Percentiles rank a stretch among this genome's conserved stretches.
phyloP scores from a whole-genome alignment of 495 filamentous ascomycete genomes.

The Penicillium argentinense region DNA sequence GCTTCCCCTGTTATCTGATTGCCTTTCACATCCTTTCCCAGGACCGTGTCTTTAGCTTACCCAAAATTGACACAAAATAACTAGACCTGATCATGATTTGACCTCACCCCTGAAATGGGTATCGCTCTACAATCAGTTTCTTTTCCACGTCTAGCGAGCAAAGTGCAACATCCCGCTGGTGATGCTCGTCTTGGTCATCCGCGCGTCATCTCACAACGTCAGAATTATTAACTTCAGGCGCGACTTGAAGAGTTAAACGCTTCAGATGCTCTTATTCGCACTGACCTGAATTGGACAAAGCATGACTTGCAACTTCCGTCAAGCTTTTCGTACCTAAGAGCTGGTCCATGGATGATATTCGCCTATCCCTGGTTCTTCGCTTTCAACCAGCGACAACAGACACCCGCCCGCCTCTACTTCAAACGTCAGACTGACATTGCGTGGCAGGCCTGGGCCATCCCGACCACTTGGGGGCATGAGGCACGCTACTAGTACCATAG shows the following conservation, averaged over 20 bases:
- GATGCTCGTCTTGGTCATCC: slow-evolving; percentile 17
- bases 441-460: slow-evolving; percentile 18
- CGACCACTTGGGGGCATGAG: background rate
- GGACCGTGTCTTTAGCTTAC: slow-evolving; percentile 11
- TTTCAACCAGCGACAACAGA: slow-evolving; percentile 18
- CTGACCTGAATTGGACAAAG: background rate
- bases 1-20: slow-evolving; percentile 18
- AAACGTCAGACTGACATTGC: slow-evolving; percentile 30
- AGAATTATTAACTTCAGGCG: slow-evolving; percentile 15
- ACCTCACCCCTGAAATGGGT: background rate
- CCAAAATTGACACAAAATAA: slow-evolving; percentile 20
- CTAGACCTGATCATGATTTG: background rate
- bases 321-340: slow-evolving; percentile 21
- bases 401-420: slow-evolving; percentile 15
- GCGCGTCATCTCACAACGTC: slow-evolving; percentile 27
- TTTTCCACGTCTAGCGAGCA: background rate
- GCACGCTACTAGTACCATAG: background rate
- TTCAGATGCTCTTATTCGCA: too few species aligned
- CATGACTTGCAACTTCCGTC: slow-evolving; percentile 6
- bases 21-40: slow-evolving; percentile 5
- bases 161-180: background rate
- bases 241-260: background rate
- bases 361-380: background rate
- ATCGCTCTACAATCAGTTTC: background rate
- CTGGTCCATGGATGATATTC: slow-evolving; percentile 10